Percentiles rank a stretch among this genome's conserved stretches.
These are phyloP conservation scores for Lentinula raphanica DNA, from an alignment of 768 basidiomycete species.

Conservation along the genomic window DNA sequence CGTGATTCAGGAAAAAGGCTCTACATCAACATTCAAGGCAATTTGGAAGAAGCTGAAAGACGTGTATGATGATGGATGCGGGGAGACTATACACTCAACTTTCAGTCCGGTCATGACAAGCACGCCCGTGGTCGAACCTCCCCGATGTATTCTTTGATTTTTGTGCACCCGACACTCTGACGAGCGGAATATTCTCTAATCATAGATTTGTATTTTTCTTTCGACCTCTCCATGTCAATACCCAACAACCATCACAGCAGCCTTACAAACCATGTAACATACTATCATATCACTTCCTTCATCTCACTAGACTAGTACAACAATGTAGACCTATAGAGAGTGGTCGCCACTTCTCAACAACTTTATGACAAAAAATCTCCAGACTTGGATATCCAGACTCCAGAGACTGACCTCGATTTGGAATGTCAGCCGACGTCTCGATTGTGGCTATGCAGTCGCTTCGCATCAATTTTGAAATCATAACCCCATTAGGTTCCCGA, in stretches of 20 bases:
- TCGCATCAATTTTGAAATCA: neutral
- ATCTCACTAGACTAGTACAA: too few relatives aligned
- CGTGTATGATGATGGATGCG: conserved; percentile 45
- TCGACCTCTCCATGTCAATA: neutral
- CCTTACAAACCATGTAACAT: neutral
- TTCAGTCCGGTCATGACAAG: conserved; percentile 39
- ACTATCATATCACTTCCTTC: neutral
- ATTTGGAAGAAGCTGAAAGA: conserved; percentile 70
- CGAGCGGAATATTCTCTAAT: neutral
- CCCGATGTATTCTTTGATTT: conserved; percentile 26
- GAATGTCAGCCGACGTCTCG: too few relatives aligned
- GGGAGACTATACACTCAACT: conserved; percentile 20
- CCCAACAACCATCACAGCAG: neutral
- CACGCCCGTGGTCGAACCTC: conserved; percentile 37
- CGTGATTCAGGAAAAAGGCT: conserved; percentile 87
- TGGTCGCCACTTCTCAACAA: too few relatives aligned
- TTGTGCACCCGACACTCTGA: neutral
- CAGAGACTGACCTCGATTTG: too few relatives aligned
- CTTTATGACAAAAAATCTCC: too few relatives aligned
- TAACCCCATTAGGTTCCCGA: neutral
- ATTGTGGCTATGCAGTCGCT: neutral
- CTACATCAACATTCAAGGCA: conserved; percentile 77
- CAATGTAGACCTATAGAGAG: too few relatives aligned
- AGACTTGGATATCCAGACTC: too few relatives aligned
- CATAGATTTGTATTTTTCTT: neutral